Base-by-base conservation (phyloP, 2,329 filamentous ascomycete genomes). In the Clarireedia homoeocarpa region DNA sequence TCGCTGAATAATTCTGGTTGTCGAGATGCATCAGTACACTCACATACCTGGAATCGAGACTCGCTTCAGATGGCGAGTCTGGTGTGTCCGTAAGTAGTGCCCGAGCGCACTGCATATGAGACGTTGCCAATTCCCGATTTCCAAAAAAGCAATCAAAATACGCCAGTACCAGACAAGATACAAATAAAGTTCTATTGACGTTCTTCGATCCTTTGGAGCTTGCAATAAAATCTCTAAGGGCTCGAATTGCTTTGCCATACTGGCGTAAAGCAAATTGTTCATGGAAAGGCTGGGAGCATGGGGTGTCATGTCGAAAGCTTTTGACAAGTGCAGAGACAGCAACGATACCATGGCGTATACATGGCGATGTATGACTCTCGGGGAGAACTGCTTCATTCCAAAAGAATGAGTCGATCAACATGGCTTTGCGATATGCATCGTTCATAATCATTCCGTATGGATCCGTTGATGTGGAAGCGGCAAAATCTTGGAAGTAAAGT, bases 1-100 rank as follows among this genome's bases (percentile, higher is more conserved):
- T 61, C 14, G 57, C 48, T 14, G 42, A 58, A 7, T 62, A 44
- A 5, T 59, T 59, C 50, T 63, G 81, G 44, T 84, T 80, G 5
- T 81, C 81, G 1, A 84, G 71, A 4, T 80, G 75, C 1, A 78
- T 82, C 62, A 84, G 83, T 72, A 84, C 81, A 50, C 77, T 76
- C 7, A 79, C 72, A n/a, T 84, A 72, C 61, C 83, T 80, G 51
- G 80, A 75, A 59, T 83, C 79, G 9, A 51, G 40, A 23, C 30
- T 34, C 12, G 5, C 70, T 15, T 56, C 55, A 6, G 48, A 49
- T 67, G 26, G 63, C 73, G 42, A 39, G 20, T 51, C 38, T 9
- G 50, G 48, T 4, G 55, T 26, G 27, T 59, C 46, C 10, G 50
- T 47, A 26, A 56, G 44, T 24, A 65, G 34, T 65, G 15, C 73